phyloP scores from a whole-genome alignment of 352 stramenopile species.

The Phytopythium aichiense region DNA sequence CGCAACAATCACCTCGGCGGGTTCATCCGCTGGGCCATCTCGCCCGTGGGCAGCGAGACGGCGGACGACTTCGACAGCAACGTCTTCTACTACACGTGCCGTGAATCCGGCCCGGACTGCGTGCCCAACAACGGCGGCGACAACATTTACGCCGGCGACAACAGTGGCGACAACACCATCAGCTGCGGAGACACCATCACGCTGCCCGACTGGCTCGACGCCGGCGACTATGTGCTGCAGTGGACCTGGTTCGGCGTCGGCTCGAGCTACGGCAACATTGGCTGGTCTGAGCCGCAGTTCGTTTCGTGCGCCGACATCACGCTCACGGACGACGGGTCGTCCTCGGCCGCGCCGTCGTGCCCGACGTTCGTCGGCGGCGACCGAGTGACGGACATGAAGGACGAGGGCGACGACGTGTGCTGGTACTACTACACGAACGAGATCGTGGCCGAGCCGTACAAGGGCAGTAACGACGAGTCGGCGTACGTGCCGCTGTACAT shows the following conservation, averaged over 20 bases:
- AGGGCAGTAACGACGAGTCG: slow-evolving; percentile 34
- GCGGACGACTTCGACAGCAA: slow-evolving; percentile 41
- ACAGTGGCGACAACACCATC: slow-evolving; percentile 31
- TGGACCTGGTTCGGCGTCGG: slow-evolving; percentile 48
- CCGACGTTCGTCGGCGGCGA: slow-evolving; percentile 50
- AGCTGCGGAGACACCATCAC: slow-evolving; percentile 42
- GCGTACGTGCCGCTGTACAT: slow-evolving; percentile 38
- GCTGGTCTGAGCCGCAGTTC: slow-evolving; percentile 41
- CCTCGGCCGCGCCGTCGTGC: slow-evolving; percentile 26
- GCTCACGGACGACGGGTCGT: slow-evolving; percentile 27
- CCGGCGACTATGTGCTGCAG: slow-evolving; percentile 55
- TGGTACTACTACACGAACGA: slow-evolving; percentile 60
- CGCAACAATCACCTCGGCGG: slow-evolving; percentile 58
- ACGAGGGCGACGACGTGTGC: slow-evolving; percentile 32
- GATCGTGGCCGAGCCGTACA: slow-evolving; percentile 36
- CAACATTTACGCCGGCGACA: slow-evolving; percentile 38
- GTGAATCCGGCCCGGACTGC: slow-evolving; percentile 35
- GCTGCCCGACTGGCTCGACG: slow-evolving; percentile 38
- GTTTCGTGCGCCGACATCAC: slow-evolving; percentile 51
- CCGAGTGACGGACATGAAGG: slow-evolving; percentile 39
- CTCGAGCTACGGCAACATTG: slow-evolving; percentile 50
- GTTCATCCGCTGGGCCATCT: slow-evolving; percentile 51
- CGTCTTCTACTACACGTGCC: slow-evolving; percentile 58
- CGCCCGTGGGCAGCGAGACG: slow-evolving; percentile 23
- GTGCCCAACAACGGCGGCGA: slow-evolving; percentile 32